phyloP scores from a whole-genome alignment of 2,329 filamentous ascomycete species.

The Parastagonospora avenae region DNA sequence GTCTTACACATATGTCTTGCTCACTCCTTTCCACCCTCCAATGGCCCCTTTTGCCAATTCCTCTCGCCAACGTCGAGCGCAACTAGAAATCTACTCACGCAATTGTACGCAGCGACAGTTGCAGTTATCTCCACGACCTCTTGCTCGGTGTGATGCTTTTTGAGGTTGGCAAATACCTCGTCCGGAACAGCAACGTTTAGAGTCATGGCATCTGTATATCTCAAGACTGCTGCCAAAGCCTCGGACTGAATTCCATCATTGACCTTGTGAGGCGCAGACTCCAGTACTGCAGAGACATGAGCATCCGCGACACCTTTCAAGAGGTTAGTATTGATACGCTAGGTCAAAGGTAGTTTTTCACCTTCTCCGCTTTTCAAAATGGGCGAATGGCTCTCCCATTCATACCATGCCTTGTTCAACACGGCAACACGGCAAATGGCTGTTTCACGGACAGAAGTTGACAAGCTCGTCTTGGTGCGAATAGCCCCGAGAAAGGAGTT shows the following conservation, averaged over 20 bases:
- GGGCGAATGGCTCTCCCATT: conserved; percentile 81
- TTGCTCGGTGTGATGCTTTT: conserved; percentile 65
- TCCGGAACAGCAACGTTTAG: conserved; percentile 71
- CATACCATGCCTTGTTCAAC: conserved; percentile 82
- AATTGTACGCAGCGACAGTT: conserved; percentile 81
- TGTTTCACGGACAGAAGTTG: conserved; percentile 68
- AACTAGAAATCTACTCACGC: conserved; percentile 81
- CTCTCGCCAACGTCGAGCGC: conserved; percentile 70
- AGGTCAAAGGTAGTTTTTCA: background rate
- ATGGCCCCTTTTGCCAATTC: conserved; percentile 34
- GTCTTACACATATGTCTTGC: too few relatives aligned
- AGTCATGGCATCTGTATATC: conserved; percentile 86
- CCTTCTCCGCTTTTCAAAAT: conserved; percentile 51
- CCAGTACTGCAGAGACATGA: conserved; percentile 36
- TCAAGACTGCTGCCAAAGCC: conserved; percentile 70
- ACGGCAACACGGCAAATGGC: conserved; percentile 82
- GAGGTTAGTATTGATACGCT: background rate
- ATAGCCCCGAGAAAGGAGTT: conserved; percentile 63
- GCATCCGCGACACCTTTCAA: conserved; percentile 63
- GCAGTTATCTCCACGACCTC: conserved; percentile 83
- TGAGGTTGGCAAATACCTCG: conserved; percentile 68
- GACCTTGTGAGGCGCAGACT: conserved; percentile 21
- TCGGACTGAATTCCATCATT: conserved; percentile 52
- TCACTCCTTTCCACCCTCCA: conserved; percentile 17
- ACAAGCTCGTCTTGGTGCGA: conserved; percentile 58